Evolutionary conservation across 139 green algal species (phyloP), one percentile per base, ranked within the genome.

Genomic region (Diplosphaera chodatii): DNA sequence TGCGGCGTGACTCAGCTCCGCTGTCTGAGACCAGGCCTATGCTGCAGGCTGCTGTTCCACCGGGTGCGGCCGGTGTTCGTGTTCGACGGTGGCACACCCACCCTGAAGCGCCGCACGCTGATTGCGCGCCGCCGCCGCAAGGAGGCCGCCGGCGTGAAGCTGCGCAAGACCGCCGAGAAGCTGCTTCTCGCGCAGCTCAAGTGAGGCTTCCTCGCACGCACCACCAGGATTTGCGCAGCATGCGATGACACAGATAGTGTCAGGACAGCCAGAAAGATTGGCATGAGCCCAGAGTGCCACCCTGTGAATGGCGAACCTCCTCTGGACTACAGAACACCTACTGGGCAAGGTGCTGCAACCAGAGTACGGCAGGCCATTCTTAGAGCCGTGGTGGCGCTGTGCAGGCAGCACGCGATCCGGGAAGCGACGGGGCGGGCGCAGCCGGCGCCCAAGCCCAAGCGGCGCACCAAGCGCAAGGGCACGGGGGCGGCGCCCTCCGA

Each of bases 1-100:
- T n/a, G n/a, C n/a, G n/a, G n/a, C n/a, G n/a, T n/a, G n/a, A n/a
- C n/a, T n/a, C n/a, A n/a, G n/a, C n/a, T n/a, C n/a, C n/a, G n/a
- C n/a, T n/a, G n/a, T n/a, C n/a, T 13, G 37, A 48, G 37, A 28
- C 15, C 15, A 66, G 15, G 16, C 66, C 62, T 70, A 34, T 4
- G 1, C 1, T 62, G 34, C 84, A 91, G 91, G 77, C 81, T 99
- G 72, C 81, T 99, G 27, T 98, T 93, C 83, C 89, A 98, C 74
- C 80, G 85, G 8, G 88, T 99, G 0, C 83, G 83, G 3, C 95
- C 95, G 23, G 87, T 99, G 3, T 98, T 99, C 76, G 91, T 99
- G 32, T 99, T 99, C 84, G 95, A 99, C 74, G 95, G 95, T 62
- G 86, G 82, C 40, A 97, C 93, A 1, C 95, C 95, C 10, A 86